A percentile compares a stretch with the other conserved stretches of the same genome.
Conservation (phyloP, 1,139 yeast species). For the Candida albicans region DNA sequence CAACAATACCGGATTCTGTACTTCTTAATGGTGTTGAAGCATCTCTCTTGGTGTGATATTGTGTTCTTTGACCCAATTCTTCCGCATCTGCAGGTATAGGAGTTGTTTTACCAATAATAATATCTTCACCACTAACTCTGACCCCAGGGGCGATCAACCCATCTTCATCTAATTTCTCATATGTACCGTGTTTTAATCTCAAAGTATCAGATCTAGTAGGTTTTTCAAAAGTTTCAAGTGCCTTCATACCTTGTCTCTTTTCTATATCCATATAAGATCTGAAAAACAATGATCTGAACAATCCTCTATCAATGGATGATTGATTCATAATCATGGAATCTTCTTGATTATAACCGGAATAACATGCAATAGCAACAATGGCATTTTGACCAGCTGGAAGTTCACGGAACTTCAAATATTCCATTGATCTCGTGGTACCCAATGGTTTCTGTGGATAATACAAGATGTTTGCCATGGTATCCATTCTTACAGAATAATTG, state of each 20-base stretch:
- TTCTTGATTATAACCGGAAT: conserved; percentile 98
- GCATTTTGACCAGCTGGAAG: conserved; percentile 99
- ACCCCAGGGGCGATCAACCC: conserved; percentile 98
- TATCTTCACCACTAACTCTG: conserved; percentile 97
- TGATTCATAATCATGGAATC: conserved; percentile 99
- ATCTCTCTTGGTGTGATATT: conserved; percentile 96
- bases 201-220: conserved; percentile 93
- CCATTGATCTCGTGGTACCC: conserved; percentile 99
- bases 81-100: conserved; percentile 98
- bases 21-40: conserved; percentile 97
- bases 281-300: conserved; percentile 92
- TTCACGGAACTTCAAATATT: conserved; percentile 93
- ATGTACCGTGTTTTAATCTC: conserved; percentile 95
- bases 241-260: conserved; percentile 97
- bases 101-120: conserved; percentile 96
- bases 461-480: conserved; percentile 96
- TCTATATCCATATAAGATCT: conserved; percentile 99
- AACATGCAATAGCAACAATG: conserved; percentile 95
- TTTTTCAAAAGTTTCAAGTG: conserved; percentile 92
- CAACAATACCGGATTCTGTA: conserved; percentile 98
- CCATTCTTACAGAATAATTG: conserved; percentile 96
- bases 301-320: conserved; percentile 93
- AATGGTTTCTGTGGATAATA: conserved; percentile 99
- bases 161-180: conserved; percentile 96
- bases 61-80: conserved; percentile 97